Conservation (phyloP, 352 stramenopile species). For the Globisporangium abappressorium region DNA sequence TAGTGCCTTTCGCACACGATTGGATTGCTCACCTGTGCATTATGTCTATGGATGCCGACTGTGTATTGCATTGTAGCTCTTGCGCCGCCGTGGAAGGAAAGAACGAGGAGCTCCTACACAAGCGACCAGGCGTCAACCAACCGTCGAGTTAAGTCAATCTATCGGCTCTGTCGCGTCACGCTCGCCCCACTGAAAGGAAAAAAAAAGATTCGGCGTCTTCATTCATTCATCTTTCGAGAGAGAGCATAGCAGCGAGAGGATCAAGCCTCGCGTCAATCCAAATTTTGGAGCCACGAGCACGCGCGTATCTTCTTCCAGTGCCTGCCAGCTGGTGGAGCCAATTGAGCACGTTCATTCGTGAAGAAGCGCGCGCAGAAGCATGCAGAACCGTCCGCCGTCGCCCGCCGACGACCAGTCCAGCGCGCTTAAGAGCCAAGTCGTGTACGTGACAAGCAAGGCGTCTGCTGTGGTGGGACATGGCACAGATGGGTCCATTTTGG, state of each 20-base stretch:
- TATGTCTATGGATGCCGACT: background rate
- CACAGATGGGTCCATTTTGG: background rate
- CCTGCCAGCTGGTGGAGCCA: background rate
- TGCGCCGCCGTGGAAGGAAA: conserved; percentile 1
- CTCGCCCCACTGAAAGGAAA: background rate
- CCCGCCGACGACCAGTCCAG: background rate
- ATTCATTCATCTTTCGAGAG: background rate
- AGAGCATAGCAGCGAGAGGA: background rate
- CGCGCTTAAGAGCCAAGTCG: conserved; percentile 5
- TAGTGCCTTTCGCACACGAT: conserved; percentile 7
- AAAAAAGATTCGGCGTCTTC: background rate
- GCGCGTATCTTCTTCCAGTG: background rate
- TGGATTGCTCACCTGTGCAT: background rate
- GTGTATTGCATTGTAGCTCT: background rate
- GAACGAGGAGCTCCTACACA: background rate
- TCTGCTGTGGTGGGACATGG: background rate
- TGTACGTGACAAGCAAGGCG: background rate
- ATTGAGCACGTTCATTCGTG: background rate
- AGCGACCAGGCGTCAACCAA: background rate
- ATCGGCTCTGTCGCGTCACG: background rate
- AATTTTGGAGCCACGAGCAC: background rate
- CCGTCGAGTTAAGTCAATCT: background rate
- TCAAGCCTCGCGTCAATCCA: background rate
- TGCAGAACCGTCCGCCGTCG: conserved; percentile 9
- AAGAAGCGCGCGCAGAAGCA: background rate